phyloP scores from a whole-genome alignment of 352 stramenopile genomes.

The Globisporangium uncinulatum region DNA sequence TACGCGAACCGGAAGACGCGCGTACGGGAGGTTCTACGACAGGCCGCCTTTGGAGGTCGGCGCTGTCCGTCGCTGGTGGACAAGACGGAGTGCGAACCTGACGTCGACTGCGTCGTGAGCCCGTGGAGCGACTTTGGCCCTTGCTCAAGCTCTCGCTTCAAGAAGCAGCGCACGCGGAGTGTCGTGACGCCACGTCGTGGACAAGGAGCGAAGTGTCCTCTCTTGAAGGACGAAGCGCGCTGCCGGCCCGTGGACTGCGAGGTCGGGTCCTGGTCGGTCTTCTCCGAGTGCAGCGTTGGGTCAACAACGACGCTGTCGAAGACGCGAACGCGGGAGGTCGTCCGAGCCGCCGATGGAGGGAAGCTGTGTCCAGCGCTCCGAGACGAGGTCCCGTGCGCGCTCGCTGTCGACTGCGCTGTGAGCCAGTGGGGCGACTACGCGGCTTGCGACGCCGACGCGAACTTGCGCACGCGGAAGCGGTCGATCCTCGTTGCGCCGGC shows the following conservation, averaged over 20 bases:
- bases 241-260: conserved; percentile 46
- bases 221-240: conserved; percentile 22
- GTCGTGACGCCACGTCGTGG: conserved; percentile 26
- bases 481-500: conserved; percentile 29
- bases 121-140: conserved; percentile 36
- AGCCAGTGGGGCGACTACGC: conserved; percentile 36
- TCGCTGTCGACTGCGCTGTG: conserved; percentile 44
- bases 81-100: conserved; percentile 25
- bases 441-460: conserved; percentile 24
- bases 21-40: conserved; percentile 29
- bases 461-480: conserved; percentile 25
- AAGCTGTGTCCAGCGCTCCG: conserved; percentile 30
- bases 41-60: conserved; percentile 28
- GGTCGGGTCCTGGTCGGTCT: conserved; percentile 37
- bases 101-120: conserved; percentile 54
- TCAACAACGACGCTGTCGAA: conserved; percentile 25
- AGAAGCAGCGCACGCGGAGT: conserved; percentile 29
- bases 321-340: conserved; percentile 28
- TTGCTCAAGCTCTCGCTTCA: conserved; percentile 28
- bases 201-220: conserved; percentile 29
- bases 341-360: conserved; percentile 26
- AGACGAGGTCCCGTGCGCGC: conserved; percentile 23
- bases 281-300: conserved; percentile 30
- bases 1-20: conserved; percentile 42
- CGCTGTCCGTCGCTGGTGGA: conserved; percentile 32